A percentile compares a stretch with the other conserved stretches of the same genome.
phyloP scores from a whole-genome alignment of 2,329 filamentous ascomycete genomes.

The Microsporum canis region DNA sequence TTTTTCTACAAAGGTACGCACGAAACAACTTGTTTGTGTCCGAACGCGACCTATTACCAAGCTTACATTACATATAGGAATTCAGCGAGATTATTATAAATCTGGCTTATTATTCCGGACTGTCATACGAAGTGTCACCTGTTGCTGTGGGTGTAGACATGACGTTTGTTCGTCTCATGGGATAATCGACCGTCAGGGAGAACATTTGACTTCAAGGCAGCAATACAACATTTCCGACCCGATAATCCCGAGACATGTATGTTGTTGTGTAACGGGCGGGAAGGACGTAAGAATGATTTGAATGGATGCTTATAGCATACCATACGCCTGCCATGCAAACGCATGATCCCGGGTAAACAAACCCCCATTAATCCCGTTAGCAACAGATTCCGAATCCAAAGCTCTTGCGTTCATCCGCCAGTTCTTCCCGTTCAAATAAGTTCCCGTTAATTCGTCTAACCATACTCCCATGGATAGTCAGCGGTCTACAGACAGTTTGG shows the following conservation, averaged over 20 bases:
- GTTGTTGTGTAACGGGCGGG: neutral
- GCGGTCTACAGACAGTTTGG: neutral
- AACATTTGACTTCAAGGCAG: neutral
- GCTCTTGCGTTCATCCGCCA: neutral
- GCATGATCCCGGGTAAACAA: neutral
- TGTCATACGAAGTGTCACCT: conserved; percentile 1
- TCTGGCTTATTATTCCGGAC: neutral
- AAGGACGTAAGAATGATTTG: neutral
- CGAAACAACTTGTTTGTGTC: neutral
- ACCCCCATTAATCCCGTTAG: neutral
- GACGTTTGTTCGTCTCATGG: neutral
- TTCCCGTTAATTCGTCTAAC: neutral
- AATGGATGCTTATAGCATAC: neutral
- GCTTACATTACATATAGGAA: neutral
- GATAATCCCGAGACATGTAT: neutral
- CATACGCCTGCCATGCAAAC: neutral
- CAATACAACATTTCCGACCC: neutral
- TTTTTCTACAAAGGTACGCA: neutral
- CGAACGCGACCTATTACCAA: neutral
- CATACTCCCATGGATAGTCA: neutral
- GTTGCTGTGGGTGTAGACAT: neutral
- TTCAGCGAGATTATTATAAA: neutral
- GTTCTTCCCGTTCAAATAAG: neutral
- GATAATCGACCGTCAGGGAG: neutral
- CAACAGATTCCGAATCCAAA: neutral